Conservation (phyloP, 164 flowering plant genomes). For the Cinnamomum micranthum region DNA sequence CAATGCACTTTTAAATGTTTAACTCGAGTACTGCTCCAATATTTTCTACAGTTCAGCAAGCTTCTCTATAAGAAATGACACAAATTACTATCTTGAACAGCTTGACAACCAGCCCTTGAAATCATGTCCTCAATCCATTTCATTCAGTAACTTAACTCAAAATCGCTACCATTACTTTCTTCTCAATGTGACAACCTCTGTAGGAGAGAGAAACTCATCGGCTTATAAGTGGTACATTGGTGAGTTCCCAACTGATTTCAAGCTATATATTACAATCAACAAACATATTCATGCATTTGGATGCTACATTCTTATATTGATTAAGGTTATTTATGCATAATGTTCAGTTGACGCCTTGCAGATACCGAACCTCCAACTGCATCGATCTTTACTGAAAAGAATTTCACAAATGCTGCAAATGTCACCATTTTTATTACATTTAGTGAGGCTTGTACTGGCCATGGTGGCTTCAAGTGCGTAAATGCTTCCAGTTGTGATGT, state of each 20-base stretch:
- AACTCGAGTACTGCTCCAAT: too few species aligned
- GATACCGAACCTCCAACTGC: conserved; percentile 63
- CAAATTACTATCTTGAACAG: conserved; percentile 29
- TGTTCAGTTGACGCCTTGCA: conserved; percentile 10
- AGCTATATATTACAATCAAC: not conserved
- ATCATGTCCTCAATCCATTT: conserved; percentile 33
- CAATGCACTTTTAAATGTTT: too few species aligned
- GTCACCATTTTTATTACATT: conserved; percentile 36
- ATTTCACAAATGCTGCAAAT: conserved; percentile 38
- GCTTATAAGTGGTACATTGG: conserved; percentile 61
- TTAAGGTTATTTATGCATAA: not conserved
- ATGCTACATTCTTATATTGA: not conserved
- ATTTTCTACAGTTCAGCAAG: too few species aligned
- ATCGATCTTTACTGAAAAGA: conserved; percentile 29
- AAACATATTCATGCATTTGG: not conserved
- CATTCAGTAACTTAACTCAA: conserved; percentile 34
- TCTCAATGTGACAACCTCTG: conserved; percentile 34
- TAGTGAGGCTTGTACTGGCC: conserved; percentile 47
- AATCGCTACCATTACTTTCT: conserved; percentile 41
- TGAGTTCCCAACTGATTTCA: conserved; percentile 13
- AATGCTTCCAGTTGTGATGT: conserved; percentile 50
- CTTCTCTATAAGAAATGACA: too few species aligned
- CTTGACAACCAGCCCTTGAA: conserved; percentile 43
- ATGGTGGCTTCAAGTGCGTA: conserved; percentile 50
- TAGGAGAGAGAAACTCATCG: conserved; percentile 45